Conservation (phyloP, 345 rosid genomes). For the Hypericum androsaemum region DNA sequence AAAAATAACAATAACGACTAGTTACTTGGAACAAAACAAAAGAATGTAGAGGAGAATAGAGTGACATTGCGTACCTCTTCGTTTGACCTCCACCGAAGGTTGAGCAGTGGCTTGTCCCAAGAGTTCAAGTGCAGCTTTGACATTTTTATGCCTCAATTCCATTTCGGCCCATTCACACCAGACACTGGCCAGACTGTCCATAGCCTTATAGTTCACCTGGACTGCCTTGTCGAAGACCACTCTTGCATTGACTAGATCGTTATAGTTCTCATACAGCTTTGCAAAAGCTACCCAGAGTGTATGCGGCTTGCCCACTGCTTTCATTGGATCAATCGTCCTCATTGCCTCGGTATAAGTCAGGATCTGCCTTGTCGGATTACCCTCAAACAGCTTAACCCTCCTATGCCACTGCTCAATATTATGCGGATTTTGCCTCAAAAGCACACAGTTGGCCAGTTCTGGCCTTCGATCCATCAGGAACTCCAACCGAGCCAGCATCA, state of each 20-base stretch:
- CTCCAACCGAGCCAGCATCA: constrained; percentile 75
- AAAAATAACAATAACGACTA: too few species aligned
- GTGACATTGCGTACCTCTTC: constrained; percentile 44
- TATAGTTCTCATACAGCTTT: constrained; percentile 72
- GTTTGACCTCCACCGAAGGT: constrained; percentile 89
- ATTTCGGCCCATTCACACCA: constrained; percentile 99
- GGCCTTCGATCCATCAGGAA: constrained; percentile 76
- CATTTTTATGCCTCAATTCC: constrained; percentile 81
- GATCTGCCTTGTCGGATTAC: constrained; percentile 80
- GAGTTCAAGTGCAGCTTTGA: constrained; percentile 75
- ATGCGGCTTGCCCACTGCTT: constrained; percentile 97
- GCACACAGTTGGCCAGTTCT: constrained; percentile 85
- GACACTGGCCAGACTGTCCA: constrained; percentile 84
- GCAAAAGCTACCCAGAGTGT: constrained; percentile 93
- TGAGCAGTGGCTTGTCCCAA: constrained; percentile 95
- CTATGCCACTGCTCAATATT: constrained; percentile 98
- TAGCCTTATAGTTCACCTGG: constrained; percentile 80
- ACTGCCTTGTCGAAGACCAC: constrained; percentile 95
- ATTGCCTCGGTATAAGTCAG: constrained; percentile 92
- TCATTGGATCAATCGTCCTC: constrained; percentile 88
- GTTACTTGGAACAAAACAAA: too few species aligned
- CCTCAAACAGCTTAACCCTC: constrained; percentile 83
- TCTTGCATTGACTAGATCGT: constrained; percentile 72
- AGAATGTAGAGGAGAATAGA: neutral
- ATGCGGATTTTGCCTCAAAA: constrained; percentile 91